Percentiles rank a stretch among this genome's conserved stretches.
Evolutionary conservation across 2,329 filamentous ascomycete genomes (phyloP).

Genomic region (Paramyrothecium roridum): DNA sequence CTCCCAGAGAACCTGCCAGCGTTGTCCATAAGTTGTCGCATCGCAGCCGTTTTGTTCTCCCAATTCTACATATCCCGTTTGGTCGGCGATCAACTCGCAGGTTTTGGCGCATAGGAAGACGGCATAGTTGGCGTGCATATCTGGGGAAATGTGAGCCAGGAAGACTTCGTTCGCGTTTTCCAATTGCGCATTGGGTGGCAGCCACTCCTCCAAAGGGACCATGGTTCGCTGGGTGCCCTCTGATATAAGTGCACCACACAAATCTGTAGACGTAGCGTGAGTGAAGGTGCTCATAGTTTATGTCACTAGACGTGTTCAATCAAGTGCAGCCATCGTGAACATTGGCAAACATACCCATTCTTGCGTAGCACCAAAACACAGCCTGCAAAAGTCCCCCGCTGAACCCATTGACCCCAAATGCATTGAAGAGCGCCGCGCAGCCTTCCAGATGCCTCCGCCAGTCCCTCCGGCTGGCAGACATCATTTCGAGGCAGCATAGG

Average conservation of each 20-base stretch:
- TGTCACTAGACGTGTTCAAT: no score
- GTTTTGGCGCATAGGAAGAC: conserved; percentile 53
- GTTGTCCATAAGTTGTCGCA: conserved; percentile 32
- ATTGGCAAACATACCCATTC: conserved; percentile 52
- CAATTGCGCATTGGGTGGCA: conserved; percentile 33
- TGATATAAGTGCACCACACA: conserved; percentile 55
- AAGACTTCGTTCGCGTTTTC: conserved; percentile 33
- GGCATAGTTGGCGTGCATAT: conserved; percentile 58
- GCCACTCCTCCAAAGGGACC: conserved; percentile 45
- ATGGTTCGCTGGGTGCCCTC: conserved; percentile 48
- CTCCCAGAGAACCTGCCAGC: conserved; percentile 30
- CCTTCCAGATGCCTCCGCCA: conserved; percentile 57
- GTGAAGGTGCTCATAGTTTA: background rate
- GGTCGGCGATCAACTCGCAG: conserved; percentile 46
- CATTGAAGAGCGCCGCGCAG: conserved; percentile 52
- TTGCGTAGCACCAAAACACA: conserved; percentile 57
- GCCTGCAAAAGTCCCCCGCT: conserved; percentile 49
- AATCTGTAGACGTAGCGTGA: conserved; percentile 30
- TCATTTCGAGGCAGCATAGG: conserved; percentile 39
- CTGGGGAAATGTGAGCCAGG: conserved; percentile 29
- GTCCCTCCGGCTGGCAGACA: conserved; percentile 37
- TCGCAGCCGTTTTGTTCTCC: conserved; percentile 41
- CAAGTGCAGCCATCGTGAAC: no score
- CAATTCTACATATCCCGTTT: conserved; percentile 45
- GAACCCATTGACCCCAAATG: conserved; percentile 51